A percentile compares a stretch with the other conserved stretches of the same genome.
phyloP scores from a whole-genome alignment of 73 alveolate species.

The Tetrahymena elliotti region DNA sequence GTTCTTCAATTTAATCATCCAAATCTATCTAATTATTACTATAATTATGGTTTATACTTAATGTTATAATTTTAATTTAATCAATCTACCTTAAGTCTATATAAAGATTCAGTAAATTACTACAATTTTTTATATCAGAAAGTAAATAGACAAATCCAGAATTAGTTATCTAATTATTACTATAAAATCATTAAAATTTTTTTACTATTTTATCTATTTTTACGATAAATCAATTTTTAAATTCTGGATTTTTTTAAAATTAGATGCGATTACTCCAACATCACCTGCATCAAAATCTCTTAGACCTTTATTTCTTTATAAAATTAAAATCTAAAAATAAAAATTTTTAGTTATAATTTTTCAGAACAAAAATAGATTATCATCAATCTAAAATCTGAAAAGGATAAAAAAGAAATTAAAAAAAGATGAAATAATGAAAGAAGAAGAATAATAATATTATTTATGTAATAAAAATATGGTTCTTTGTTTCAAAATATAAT shows the following conservation, averaged over 20 bases:
- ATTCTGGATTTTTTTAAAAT: not conserved
- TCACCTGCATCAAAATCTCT: not conserved
- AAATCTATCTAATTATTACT: not conserved
- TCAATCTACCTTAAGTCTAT: not conserved
- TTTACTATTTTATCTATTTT: not conserved
- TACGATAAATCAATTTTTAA: not conserved
- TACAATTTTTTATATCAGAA: not conserved
- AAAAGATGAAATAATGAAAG: no score
- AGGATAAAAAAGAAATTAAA: no score
- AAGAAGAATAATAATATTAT: no score
- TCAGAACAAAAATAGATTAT: no score
- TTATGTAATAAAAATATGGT: no score
- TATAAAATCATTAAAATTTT: not conserved
- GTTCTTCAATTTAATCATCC: not conserved
- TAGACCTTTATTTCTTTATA: not conserved
- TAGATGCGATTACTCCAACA: not conserved
- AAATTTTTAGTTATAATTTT: not conserved
- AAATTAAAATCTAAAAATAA: not conserved
- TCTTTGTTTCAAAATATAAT: no score
- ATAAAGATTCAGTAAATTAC: not conserved
- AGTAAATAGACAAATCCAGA: not conserved
- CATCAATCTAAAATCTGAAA: no score
- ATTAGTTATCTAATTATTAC: not conserved
- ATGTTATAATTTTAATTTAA: not conserved
- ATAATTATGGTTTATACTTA: no score